Conservation (phyloP, 495 filamentous ascomycete species). For the Paragyromitra xinjiangensis region DNA sequence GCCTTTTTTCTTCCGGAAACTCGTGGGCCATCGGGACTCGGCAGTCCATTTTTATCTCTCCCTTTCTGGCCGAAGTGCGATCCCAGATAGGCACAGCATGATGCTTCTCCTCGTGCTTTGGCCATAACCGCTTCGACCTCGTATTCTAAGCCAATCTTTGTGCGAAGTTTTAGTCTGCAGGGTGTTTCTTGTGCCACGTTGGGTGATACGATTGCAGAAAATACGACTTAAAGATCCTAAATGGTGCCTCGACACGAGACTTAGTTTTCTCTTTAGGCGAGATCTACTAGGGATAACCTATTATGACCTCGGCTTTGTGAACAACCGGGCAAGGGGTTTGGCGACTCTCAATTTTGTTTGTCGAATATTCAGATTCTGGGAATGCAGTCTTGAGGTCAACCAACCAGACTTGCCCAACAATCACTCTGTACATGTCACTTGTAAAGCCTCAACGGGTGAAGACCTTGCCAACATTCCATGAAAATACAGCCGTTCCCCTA, state of each 20-base stretch:
- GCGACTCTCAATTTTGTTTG: neutral
- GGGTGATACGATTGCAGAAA: conserved; percentile 8
- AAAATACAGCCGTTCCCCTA: neutral
- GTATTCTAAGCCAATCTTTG: conserved; percentile 38
- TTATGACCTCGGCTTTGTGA: neutral
- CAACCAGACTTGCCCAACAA: neutral
- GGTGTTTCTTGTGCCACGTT: conserved; percentile 41
- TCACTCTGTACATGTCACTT: neutral
- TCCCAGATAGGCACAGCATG: neutral
- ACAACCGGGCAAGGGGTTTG: neutral
- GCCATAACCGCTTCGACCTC: conserved; percentile 24
- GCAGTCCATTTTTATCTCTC: conserved; percentile 13
- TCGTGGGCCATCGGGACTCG: neutral
- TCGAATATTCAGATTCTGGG: neutral
- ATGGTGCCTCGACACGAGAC: neutral
- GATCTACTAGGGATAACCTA: neutral
- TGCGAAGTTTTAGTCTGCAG: neutral
- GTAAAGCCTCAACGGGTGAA: neutral
- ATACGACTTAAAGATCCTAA: conserved; percentile 1
- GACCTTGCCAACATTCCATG: neutral
- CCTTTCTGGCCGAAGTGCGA: neutral
- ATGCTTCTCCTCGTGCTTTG: neutral
- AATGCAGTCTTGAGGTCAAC: neutral
- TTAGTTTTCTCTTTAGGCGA: conserved; percentile 6
- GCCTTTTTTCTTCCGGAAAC: conserved; percentile 1